Base-by-base conservation (phyloP, 176 grass and related monocot species). In the Musa troglodytarum region DNA sequence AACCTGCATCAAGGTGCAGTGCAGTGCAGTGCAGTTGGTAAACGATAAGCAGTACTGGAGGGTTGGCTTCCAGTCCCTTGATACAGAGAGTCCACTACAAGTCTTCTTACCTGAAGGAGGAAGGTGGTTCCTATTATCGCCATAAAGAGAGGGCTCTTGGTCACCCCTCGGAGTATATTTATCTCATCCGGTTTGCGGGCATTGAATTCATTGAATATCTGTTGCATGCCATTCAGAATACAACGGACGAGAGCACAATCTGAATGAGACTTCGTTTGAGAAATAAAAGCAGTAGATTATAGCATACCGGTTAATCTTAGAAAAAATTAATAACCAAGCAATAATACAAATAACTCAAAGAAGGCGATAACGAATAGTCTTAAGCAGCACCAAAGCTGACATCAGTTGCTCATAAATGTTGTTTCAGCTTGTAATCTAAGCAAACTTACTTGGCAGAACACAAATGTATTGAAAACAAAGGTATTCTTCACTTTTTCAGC, bases 151-250 rank as follows among this genome's bases (percentile, higher is more conserved):
- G 81, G 81, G 69, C 90, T 96, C 76, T 87, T 90, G 74, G 83
- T 88, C 72, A 92, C 81, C 52, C 93, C 93, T 26, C 28, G 63
- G 80, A 96, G 92, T 53, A 96, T 83, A 59, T 96, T 96, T 34
- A 83, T 67, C 77, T 96, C 93, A 24, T 88, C 75, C 79, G 93
- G 93, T 79, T 92, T 96, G 26, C 93, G 87, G 71, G 93, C 82
- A 88, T 96, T 96, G 79, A 96, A 87, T 77, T 96, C 93, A 22
- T 96, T 96, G 74, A 96, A 90, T 76, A 92, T 85, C 93, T 96
- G 84, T 62, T 55, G 51, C 8, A 6, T 75, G 79, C 76, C 6
- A 51, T 83, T 58, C 85, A 53, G 23, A 79, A 20, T 17, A 65
- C 1, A 29, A 65, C n/a, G 13, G 2, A 65, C 26, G 23, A 8